Evolutionary conservation across 2,329 filamentous ascomycete genomes (phyloP).

Genomic region (Grosmannia clavigera): DNA sequence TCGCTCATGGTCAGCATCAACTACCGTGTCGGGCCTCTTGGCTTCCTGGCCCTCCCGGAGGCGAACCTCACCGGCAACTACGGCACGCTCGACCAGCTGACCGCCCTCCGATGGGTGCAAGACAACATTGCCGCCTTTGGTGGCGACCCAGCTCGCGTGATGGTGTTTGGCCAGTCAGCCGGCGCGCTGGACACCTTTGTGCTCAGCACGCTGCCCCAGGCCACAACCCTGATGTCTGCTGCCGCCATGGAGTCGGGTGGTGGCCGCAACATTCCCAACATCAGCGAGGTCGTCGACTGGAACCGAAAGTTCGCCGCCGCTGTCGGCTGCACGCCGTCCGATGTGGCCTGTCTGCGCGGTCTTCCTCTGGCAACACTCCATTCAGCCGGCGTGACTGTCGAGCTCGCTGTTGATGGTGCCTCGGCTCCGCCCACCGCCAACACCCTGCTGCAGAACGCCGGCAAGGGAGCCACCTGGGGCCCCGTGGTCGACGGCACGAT

Average conservation of each 20-base stretch:
- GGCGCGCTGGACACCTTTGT: slow-evolving; percentile 15
- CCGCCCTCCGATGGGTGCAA: slow-evolving; percentile 4
- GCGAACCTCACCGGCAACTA: background rate
- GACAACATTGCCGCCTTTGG: slow-evolving; percentile 6
- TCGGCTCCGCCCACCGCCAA: background rate
- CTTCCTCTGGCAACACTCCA: background rate
- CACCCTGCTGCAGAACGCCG: background rate
- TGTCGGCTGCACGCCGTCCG: slow-evolving; percentile 15
- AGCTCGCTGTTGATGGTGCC: background rate
- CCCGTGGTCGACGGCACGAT: slow-evolving; percentile 16
- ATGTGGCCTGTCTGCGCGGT: slow-evolving; percentile 10
- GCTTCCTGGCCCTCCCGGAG: background rate
- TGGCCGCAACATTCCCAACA: slow-evolving; percentile 13
- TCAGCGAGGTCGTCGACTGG: slow-evolving; percentile 2
- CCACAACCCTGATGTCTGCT: slow-evolving; percentile 13
- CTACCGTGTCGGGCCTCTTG: background rate
- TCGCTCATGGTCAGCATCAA: background rate
- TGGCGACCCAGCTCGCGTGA: slow-evolving; percentile 1
- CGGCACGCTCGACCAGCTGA: background rate
- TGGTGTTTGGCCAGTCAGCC: slow-evolving; percentile 15
- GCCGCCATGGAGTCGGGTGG: slow-evolving; percentile 17
- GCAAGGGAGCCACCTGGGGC: background rate
- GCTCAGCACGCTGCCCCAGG: slow-evolving; percentile 16
- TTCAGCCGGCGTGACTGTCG: background rate
- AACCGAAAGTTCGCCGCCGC: slow-evolving; percentile 7